Percentiles rank a stretch among this genome's conserved stretches.
phyloP scores from a whole-genome alignment of 805 yeast species.

The Pichia heedii region DNA sequence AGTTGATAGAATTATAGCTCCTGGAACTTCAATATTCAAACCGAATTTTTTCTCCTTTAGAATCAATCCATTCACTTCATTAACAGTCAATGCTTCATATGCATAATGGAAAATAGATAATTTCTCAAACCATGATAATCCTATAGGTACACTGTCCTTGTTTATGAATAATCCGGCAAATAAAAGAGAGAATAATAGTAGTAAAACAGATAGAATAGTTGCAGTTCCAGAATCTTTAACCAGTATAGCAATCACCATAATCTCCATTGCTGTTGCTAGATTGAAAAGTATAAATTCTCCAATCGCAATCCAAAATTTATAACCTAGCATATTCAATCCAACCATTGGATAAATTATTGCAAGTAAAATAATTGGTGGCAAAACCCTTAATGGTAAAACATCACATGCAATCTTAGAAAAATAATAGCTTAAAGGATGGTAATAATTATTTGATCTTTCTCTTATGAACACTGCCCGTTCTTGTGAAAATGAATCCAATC shows the following conservation, averaged over 20 bases:
- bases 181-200: conserved; percentile 72
- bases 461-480: conserved; percentile 86
- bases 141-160: conserved; percentile 45
- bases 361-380: conserved; percentile 83
- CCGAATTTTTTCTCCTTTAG: conserved; percentile 87
- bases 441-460: conserved; percentile 92
- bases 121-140: conserved; percentile 67
- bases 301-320: conserved; percentile 63
- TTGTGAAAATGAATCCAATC: conserved; percentile 77
- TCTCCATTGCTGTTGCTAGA: conserved; percentile 74
- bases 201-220: conserved; percentile 76
- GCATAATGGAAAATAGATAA: conserved; percentile 92
- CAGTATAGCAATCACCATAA: conserved; percentile 79
- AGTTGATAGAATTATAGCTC: conserved; percentile 91
- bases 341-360: conserved; percentile 83
- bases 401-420: conserved; percentile 82
- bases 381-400: conserved; percentile 78
- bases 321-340: conserved; percentile 72
- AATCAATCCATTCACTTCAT: conserved; percentile 82
- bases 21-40: conserved; percentile 90
- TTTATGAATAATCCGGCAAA: conserved; percentile 94
- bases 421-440: conserved; percentile 80
- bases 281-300: conserved; percentile 73
- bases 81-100: conserved; percentile 84
- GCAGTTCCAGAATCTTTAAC: conserved; percentile 89